Base-by-base conservation (phyloP, 441 rosid species). In the Populus tomentosa region DNA sequence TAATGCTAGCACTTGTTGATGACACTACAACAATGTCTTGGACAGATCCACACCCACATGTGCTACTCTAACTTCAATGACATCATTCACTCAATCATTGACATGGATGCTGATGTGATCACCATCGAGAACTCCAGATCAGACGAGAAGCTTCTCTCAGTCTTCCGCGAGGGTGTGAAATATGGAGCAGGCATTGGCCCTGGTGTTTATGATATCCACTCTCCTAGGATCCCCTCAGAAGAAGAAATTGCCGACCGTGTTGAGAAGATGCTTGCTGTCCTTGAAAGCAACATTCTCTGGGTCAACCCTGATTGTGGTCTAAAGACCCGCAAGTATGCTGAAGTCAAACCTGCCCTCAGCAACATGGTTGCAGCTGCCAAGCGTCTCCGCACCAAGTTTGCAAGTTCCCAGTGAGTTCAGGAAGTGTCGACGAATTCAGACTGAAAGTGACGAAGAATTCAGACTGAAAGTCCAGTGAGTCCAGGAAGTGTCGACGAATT, bases 141-240 rank as follows among this genome's bases (percentile, higher is more conserved):
- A 1, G 99, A 93, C 18, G 98, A 92, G 92, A 95, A 95, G 90
- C 96, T 95, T 68, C 91, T 95, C 36, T 95, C 99, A 0, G 99
- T 95, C 68, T 95, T 95, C 97, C 97, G 99, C 1, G 98, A 95
- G 79, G 99, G 99, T 73, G 99, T 95, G 67, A 95, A 92, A 86
- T 93, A 95, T 5, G 99, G 96, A 75, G 99, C 99, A 42, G 99
- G 99, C n/a, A 95, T 95, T 21, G 98, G 99, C 61, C 99, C 99
- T 2, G 99, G 98, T 69, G 99, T 95, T 20, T 95, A 93, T 18
- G 99, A 95, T 83, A 95, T 95, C 70, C 99, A 93, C 89, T 95
- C 98, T 10, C 99, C 98, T 0, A 92, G 98, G 79, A 93, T 93
- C 80, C 98, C 98, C 74, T 87, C 98, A 0, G 82, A 92, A 0